Evolutionary conservation across 2,329 filamentous ascomycete genomes (phyloP).

Genomic region (Keithomyces neogunnii): DNA sequence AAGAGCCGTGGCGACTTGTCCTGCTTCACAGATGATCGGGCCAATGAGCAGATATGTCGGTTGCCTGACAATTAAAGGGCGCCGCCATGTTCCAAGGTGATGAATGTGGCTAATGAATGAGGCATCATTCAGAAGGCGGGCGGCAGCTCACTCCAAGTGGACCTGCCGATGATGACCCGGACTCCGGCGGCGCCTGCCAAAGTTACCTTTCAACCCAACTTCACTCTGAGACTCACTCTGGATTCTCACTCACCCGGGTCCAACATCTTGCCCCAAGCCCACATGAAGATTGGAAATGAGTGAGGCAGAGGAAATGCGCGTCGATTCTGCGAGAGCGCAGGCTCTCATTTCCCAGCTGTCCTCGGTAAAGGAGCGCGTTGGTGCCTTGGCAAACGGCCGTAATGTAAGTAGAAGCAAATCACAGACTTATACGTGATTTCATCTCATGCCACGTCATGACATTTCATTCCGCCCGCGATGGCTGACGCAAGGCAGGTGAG

Average conservation of each 20-base stretch:
- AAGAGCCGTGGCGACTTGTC: no score
- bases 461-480: no score
- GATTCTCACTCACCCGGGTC: background rate
- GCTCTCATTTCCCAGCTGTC: constrained; percentile 55
- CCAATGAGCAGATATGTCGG: no score
- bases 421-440: background rate
- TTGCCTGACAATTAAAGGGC: background rate
- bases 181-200: background rate
- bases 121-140: no score
- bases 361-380: constrained; percentile 49
- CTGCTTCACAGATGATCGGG: no score
- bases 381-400: constrained; percentile 42
- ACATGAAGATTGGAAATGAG: constrained; percentile 27
- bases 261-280: background rate
- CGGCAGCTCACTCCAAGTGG: background rate
- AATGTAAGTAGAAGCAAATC: constrained; percentile 34
- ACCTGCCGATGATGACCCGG: constrained; percentile 7
- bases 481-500: constrained; percentile 47
- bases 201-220: background rate
- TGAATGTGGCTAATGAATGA: no score
- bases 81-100: background rate
- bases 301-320: constrained; percentile 46
- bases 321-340: constrained; percentile 53
- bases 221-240: background rate
- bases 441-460: background rate